These are phyloP conservation scores for Pulveroboletus sp. DNA, from an alignment of 768 basidiomycete species.

Conservation along the genomic window DNA sequence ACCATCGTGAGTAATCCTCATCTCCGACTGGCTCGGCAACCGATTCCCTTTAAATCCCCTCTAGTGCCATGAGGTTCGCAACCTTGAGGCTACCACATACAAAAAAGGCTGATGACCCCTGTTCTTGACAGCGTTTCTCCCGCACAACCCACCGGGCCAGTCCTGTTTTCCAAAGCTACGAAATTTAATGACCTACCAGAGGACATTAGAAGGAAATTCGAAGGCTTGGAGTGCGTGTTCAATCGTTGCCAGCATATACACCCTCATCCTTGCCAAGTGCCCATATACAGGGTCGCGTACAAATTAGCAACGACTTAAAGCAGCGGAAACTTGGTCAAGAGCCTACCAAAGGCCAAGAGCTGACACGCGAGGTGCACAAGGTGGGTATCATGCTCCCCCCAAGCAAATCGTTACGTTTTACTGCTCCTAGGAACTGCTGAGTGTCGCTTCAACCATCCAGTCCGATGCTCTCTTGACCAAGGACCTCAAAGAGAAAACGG, in stretches of 20 bases:
- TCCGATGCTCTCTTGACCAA: slow-evolving; percentile 63
- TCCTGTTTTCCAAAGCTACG: slow-evolving; percentile 45
- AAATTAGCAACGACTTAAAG: slow-evolving; percentile 76
- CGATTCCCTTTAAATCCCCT: neutral
- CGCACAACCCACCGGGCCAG: slow-evolving; percentile 26
- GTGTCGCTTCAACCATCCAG: slow-evolving; percentile 57
- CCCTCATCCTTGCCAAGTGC: slow-evolving; percentile 38
- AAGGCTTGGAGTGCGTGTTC: slow-evolving; percentile 61
- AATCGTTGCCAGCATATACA: neutral
- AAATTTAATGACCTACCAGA: slow-evolving; percentile 85
- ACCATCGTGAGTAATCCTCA: slow-evolving; percentile 23
- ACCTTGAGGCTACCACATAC: neutral
- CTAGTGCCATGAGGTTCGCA: slow-evolving; percentile 28
- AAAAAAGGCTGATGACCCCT: neutral
- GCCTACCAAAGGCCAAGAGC: slow-evolving; percentile 66
- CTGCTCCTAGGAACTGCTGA: slow-evolving; percentile 56
- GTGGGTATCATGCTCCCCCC: slow-evolving; percentile 37
- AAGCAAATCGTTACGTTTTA: too few species aligned
- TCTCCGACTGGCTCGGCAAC: neutral
- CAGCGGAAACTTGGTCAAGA: slow-evolving; percentile 74
- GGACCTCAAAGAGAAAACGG: slow-evolving; percentile 71
- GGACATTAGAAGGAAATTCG: slow-evolving; percentile 57
- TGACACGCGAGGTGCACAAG: slow-evolving; percentile 64
- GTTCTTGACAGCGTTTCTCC: slow-evolving; percentile 26
- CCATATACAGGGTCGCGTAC: slow-evolving; percentile 72